Evolutionary conservation across 225 moss, liverwort and hornwort species (phyloP).

Genomic region (Takakia lepidozioides): DNA sequence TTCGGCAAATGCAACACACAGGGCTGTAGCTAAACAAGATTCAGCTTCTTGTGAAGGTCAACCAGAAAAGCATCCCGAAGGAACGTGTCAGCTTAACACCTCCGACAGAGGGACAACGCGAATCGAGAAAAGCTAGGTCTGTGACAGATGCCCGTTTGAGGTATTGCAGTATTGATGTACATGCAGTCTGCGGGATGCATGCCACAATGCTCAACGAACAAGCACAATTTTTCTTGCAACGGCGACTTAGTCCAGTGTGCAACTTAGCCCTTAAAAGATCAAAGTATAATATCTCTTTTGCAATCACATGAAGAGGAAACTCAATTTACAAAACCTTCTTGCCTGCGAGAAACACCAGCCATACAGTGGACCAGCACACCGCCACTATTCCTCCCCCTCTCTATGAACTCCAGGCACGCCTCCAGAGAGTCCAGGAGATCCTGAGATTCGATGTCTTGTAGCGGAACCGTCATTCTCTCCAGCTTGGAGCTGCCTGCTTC

Average conservation of each 20-base stretch:
- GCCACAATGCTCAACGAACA: not conserved
- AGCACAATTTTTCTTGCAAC: not conserved
- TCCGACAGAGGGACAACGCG: too few species aligned
- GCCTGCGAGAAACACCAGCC: conserved; percentile 95
- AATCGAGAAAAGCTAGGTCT: too few species aligned
- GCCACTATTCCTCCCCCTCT: conserved; percentile 51
- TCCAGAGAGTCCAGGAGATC: conserved; percentile 77
- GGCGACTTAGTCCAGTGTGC: too few species aligned
- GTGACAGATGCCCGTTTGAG: too few species aligned
- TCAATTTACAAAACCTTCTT: too few species aligned
- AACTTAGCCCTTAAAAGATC: too few species aligned
- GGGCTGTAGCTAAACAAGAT: too few species aligned
- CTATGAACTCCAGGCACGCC: conserved; percentile 70
- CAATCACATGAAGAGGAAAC: not conserved
- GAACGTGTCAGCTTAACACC: too few species aligned
- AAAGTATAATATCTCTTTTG: not conserved
- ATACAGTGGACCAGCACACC: conserved; percentile 81
- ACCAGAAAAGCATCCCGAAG: too few species aligned
- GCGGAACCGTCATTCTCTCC: conserved; percentile 43
- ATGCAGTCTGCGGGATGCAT: not conserved
- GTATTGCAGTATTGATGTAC: too few species aligned
- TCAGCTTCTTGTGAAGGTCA: too few species aligned
- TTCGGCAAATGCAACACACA: too few species aligned
- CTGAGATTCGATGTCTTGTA: conserved; percentile 72
- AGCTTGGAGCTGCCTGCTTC: conserved; percentile 7